These are phyloP conservation scores for Volvox africanus DNA, from an alignment of 139 green algal species.

Conservation along the genomic window DNA sequence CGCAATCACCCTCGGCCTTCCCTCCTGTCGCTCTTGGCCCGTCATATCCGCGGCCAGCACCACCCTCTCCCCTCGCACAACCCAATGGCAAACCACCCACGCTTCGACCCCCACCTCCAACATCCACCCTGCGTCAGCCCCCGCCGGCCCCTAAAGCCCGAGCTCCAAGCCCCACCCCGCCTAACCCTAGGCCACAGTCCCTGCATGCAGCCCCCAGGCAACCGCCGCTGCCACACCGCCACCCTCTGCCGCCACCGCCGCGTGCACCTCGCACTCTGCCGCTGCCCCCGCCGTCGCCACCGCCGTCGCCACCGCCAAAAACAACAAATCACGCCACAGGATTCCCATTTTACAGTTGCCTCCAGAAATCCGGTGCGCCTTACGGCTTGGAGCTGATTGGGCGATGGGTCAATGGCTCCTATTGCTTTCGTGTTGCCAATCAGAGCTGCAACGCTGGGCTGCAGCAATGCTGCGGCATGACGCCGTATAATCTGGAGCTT, in stretches of 20 bases:
- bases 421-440: neutral
- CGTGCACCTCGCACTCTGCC: neutral
- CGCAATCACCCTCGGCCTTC: neutral
- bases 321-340: neutral
- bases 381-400: neutral
- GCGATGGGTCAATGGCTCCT: neutral
- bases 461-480: slow-evolving; percentile 21
- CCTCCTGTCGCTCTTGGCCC: neutral
- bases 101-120: too few relatives aligned
- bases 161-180: too few relatives aligned
- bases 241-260: neutral
- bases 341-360: slow-evolving; percentile 32
- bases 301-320: neutral
- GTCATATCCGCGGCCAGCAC: too few relatives aligned
- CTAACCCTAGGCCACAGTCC: too few relatives aligned
- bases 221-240: neutral
- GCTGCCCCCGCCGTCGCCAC: neutral
- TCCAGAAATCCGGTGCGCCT: neutral
- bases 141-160: too few relatives aligned
- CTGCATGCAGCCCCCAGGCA: too few relatives aligned
- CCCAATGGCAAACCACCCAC: too few relatives aligned
- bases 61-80: too few relatives aligned
- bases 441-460: neutral
- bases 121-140: too few relatives aligned
- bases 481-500: neutral